Conservation (phyloP, 495 filamentous ascomycete species). For the Penicillium parvum region DNA sequence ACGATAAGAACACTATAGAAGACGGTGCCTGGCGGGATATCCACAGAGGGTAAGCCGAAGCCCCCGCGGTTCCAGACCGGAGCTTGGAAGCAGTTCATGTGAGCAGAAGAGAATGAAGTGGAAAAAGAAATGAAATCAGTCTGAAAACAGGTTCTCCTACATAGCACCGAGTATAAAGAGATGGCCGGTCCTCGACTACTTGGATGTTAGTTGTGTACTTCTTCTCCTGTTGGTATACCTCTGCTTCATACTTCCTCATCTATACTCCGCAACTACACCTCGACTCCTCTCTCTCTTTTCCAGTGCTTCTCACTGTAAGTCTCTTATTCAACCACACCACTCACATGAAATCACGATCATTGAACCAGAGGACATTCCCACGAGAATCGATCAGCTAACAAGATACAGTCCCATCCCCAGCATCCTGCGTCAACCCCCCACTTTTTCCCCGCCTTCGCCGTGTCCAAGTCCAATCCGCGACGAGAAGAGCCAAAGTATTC, state of each 20-base stretch:
- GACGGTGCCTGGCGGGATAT: conserved; percentile 24
- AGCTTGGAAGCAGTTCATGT: conserved; percentile 22
- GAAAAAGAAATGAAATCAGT: conserved; percentile 7
- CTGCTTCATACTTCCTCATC: too few relatives aligned
- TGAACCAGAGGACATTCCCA: too few relatives aligned
- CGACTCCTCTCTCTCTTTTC: too few relatives aligned
- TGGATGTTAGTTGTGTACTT: too few relatives aligned
- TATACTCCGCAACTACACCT: too few relatives aligned
- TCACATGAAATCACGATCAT: too few relatives aligned
- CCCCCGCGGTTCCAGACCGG: conserved; percentile 22
- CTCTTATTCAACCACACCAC: too few relatives aligned
- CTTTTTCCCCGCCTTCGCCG: conserved; percentile 15
- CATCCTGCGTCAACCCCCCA: conserved; percentile 11
- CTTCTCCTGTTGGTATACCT: too few relatives aligned
- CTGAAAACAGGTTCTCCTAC: not conserved
- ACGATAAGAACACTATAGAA: conserved; percentile 11
- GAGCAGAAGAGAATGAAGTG: conserved; percentile 26
- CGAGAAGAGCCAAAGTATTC: conserved; percentile 1
- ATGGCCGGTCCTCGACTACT: too few relatives aligned
- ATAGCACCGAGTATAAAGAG: not conserved
- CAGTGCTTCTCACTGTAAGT: too few relatives aligned
- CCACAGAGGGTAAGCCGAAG: conserved; percentile 38
- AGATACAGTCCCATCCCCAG: not conserved
- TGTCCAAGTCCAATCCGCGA: conserved; percentile 5
- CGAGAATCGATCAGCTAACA: not conserved